Conservation (phyloP, 2,329 filamentous ascomycete genomes). For the Aquanectria penicillioides region DNA sequence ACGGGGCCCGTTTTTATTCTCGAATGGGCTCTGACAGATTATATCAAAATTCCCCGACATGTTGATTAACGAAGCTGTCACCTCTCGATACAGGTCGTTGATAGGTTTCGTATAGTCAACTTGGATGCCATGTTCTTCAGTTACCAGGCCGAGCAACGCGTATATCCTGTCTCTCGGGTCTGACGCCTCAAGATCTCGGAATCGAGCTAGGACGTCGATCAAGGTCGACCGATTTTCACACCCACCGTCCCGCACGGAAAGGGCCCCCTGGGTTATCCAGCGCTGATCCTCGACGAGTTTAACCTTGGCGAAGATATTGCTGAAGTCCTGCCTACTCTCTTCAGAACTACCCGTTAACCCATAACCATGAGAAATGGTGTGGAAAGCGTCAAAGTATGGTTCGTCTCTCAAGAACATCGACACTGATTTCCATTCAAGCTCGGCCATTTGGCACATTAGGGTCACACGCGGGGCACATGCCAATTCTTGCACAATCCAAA, state of each 20-base stretch:
- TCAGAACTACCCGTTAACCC: too few relatives aligned
- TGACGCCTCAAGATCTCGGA: constrained; percentile 5
- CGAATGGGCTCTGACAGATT: constrained; percentile 27
- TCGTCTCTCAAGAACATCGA: constrained; percentile 16
- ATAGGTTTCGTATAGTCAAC: constrained; percentile 18
- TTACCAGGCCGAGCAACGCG: constrained; percentile 17
- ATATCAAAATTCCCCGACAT: constrained; percentile 14
- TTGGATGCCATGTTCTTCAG: constrained; percentile 16
- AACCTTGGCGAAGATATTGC: not conserved
- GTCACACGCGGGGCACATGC: constrained; percentile 8
- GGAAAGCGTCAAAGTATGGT: constrained; percentile 27
- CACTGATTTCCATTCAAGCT: constrained; percentile 13
- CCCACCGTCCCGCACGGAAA: not conserved
- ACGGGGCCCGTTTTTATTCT: not conserved
- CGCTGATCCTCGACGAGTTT: constrained; percentile 30
- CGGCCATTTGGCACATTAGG: not conserved
- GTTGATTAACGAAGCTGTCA: constrained; percentile 10
- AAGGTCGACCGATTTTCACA: constrained; percentile 1
- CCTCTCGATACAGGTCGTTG: not conserved
- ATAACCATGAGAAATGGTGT: not conserved
- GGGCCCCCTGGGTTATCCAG: not conserved
- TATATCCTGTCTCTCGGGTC: constrained; percentile 22
- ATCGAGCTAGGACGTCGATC: constrained; percentile 15
- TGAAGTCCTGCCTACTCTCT: not conserved
- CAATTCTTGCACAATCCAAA: constrained; percentile 30